Conservation (phyloP, 225 moss, liverwort and hornwort genomes). For the Neckera pumila region DNA sequence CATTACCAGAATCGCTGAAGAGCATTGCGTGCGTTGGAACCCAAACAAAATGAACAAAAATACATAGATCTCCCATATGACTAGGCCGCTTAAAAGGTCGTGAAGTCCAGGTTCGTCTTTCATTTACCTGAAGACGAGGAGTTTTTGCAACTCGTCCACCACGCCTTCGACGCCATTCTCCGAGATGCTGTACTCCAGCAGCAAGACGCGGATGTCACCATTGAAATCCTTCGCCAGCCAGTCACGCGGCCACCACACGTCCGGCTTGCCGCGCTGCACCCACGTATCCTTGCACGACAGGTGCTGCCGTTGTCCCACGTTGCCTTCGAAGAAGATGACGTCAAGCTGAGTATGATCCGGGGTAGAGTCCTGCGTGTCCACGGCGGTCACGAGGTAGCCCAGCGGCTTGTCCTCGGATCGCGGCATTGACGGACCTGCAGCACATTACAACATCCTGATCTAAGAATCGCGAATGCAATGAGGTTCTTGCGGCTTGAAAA, state of each 20-base stretch:
- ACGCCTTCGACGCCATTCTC: background rate
- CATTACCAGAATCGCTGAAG: background rate
- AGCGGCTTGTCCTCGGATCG: background rate
- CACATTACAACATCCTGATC: background rate
- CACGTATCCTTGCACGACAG: conserved; percentile 26
- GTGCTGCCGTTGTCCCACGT: background rate
- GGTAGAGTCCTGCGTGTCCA: background rate
- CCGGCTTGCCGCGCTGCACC: conserved; percentile 11
- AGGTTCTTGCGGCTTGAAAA: background rate
- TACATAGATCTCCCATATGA: no score
- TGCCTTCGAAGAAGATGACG: conserved; percentile 33
- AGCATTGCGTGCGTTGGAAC: background rate
- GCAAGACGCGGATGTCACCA: conserved; percentile 11
- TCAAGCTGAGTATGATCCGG: background rate
- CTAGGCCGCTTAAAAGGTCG: background rate
- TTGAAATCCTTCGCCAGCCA: conserved; percentile 18
- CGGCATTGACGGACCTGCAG: background rate
- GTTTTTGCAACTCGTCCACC: conserved; percentile 2
- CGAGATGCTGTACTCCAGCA: conserved; percentile 26
- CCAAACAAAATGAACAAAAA: background rate
- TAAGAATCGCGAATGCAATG: background rate
- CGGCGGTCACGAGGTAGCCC: background rate
- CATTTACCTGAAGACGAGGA: conserved; percentile 18
- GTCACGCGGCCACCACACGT: conserved; percentile 30
- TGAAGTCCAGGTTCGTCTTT: background rate